These are phyloP conservation scores for Pseudocercospora cruenta DNA, from an alignment of 2,329 filamentous ascomycete genomes.

Conservation along the genomic window DNA sequence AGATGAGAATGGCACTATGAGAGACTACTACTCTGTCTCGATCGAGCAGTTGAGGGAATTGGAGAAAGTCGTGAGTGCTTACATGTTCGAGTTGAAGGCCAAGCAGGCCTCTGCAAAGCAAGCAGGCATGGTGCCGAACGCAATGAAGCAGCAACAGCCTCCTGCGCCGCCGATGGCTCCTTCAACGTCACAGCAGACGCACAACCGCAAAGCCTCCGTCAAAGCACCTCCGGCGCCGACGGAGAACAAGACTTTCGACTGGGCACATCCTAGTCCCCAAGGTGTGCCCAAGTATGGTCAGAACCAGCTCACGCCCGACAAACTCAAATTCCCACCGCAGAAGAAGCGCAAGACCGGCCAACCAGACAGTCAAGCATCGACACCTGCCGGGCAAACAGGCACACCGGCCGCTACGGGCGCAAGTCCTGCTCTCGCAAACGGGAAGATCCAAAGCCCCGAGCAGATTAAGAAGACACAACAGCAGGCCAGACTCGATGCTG, in stretches of 20 bases:
- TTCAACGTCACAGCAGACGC: conserved; percentile 28
- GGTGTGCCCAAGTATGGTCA: conserved; percentile 59
- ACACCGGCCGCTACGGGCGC: conserved; percentile 42
- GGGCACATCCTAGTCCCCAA: conserved; percentile 47
- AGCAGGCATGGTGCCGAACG: conserved; percentile 4
- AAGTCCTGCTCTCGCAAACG: conserved; percentile 43
- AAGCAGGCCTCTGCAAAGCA: conserved; percentile 26
- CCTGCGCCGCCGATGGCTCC: conserved; percentile 24
- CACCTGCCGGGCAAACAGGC: conserved; percentile 39
- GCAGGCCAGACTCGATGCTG: conserved; percentile 45
- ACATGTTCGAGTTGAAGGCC: conserved; percentile 35
- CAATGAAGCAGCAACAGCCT: conserved; percentile 21
- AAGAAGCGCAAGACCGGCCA: conserved; percentile 59
- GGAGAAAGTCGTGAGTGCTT: conserved; percentile 28
- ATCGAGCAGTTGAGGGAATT: conserved; percentile 32
- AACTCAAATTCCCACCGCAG: conserved; percentile 60
- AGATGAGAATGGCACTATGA: conserved; percentile 31
- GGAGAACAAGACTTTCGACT: conserved; percentile 41
- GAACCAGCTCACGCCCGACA: conserved; percentile 57
- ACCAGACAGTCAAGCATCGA: conserved; percentile 45
- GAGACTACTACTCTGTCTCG: conserved; percentile 35
- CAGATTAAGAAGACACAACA: conserved; percentile 48
- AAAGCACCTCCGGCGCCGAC: conserved; percentile 39
- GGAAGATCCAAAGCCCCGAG: conserved; percentile 47
- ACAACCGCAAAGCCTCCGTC: conserved; percentile 33